These are phyloP conservation scores for Sporisorium sorghi DNA, from an alignment of 1,284 basidiomycete genomes.

Conservation along the genomic window DNA sequence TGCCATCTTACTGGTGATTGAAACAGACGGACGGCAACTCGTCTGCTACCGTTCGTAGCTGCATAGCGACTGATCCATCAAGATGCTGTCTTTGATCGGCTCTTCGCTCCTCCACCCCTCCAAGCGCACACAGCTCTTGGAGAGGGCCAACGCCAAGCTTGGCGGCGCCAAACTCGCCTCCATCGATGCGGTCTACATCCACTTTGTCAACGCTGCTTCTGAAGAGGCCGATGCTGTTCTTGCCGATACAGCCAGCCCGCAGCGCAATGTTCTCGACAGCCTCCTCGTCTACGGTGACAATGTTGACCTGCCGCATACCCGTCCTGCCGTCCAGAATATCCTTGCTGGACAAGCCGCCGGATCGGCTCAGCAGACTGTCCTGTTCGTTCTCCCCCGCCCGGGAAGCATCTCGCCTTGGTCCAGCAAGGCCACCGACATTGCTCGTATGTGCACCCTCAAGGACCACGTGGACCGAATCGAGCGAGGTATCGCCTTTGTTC, in stretches of 20 bases:
- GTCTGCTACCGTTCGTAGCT: not conserved
- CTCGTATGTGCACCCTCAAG: constrained; percentile 80
- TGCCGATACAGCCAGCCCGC: constrained; percentile 71
- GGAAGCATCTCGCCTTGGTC: constrained; percentile 89
- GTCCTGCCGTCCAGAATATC: constrained; percentile 70
- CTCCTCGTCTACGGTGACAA: constrained; percentile 91
- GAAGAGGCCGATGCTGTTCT: constrained; percentile 73
- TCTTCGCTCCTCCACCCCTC: constrained; percentile 70
- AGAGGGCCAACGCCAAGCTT: constrained; percentile 74
- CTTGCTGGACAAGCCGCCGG: constrained; percentile 21
- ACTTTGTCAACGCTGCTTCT: constrained; percentile 80
- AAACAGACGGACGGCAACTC: not conserved
- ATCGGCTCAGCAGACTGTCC: constrained; percentile 70
- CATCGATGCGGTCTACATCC: constrained; percentile 86
- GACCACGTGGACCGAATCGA: constrained; percentile 82
- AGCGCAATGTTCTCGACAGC: constrained; percentile 76
- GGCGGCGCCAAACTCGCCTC: constrained; percentile 71
- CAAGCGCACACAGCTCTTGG: constrained; percentile 79
- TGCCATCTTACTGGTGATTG: no score
- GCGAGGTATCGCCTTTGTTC: constrained; percentile 81
- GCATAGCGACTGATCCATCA: no score
- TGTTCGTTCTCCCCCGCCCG: constrained; percentile 64
- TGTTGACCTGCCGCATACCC: constrained; percentile 73
- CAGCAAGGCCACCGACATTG: constrained; percentile 95
- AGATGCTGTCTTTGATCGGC: constrained; percentile 68